These are phyloP conservation scores for Angomonas deanei DNA, from an alignment of 208 protist genomes.

Conservation along the genomic window DNA sequence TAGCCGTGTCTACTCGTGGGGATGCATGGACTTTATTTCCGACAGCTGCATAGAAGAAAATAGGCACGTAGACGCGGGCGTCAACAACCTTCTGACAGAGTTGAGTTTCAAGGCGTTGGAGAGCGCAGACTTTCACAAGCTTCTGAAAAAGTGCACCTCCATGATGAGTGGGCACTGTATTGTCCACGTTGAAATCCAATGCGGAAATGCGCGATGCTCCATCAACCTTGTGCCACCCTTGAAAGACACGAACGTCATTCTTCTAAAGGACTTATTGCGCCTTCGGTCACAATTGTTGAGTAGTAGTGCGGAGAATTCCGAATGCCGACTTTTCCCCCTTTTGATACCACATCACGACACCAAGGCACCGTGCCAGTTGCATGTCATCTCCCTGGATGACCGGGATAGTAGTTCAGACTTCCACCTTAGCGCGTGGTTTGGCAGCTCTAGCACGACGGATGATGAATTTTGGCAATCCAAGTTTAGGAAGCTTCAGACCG, in stretches of 20 bases:
- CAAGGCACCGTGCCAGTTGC: not conserved
- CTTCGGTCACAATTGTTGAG: not conserved
- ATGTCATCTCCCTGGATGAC: not conserved
- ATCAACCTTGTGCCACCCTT: not conserved
- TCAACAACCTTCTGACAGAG: not conserved
- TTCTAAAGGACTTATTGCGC: not conserved
- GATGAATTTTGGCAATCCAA: not conserved
- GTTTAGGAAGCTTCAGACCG: not conserved
- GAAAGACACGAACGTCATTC: not conserved
- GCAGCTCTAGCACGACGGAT: not conserved
- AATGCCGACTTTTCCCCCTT: not conserved
- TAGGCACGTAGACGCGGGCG: not conserved
- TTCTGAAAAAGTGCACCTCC: not conserved
- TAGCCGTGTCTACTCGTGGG: constrained; percentile 31
- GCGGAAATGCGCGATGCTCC: no score
- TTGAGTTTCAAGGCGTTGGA: not conserved
- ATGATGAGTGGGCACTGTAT: not conserved
- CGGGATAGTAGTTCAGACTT: not conserved
- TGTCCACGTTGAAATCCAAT: not conserved
- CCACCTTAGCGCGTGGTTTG: not conserved
- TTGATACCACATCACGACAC: not conserved
- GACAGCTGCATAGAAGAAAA: constrained; percentile 14
- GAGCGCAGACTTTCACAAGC: not conserved
- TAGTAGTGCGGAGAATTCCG: not conserved
- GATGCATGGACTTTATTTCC: constrained; percentile 19